Evolutionary conservation across 2,329 filamentous ascomycete species (phyloP), one percentile per base, ranked within the genome.

Genomic region (Fusarium acutatum): DNA sequence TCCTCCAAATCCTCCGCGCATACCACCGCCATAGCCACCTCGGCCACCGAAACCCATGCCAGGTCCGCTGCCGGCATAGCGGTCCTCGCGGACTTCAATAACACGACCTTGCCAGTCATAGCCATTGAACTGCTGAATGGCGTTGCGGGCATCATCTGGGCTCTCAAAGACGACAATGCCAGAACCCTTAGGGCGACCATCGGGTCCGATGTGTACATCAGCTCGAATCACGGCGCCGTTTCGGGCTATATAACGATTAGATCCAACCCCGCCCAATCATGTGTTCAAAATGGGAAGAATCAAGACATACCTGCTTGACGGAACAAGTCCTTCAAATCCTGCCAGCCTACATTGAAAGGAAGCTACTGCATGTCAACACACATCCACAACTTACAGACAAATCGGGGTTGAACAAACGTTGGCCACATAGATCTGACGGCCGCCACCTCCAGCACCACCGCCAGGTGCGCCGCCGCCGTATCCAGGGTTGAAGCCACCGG

Each of bases 311-410:
- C 94, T 85, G 96, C 95, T 89, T 98, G 95, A 81, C 96, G 94
- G 89, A 99, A 99, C 76, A 99, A 89, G 84, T 99, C 96, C 86
- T 99, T 99, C 78, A 99, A 87, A 84, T 99, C 96, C 86, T 99
- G 96, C 96, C 96, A 99, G 82, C 96, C 96, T 78, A 97, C 94
- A 75, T 94, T 97, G 86, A 95, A 99, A 26, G 96, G 96, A 78
- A 99, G 93, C 96, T 99, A 84, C 46, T 74, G 64, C 35, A 37
- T 62, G 73, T 66, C 57, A 77, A 71, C 40, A 74, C 50, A 40
- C 52, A n/a, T 73, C 64, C 68, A 73, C 41, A 32, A 57, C 35
- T 26, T 57, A 43, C 50, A 52, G 50, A 54, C 30, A 53, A 64
- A 61, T 32, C 63, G 56, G 67, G 69, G 66, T 72, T 62, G 77